Conservation (phyloP, 768 basidiomycete species). For the Amanita rimosa region DNA sequence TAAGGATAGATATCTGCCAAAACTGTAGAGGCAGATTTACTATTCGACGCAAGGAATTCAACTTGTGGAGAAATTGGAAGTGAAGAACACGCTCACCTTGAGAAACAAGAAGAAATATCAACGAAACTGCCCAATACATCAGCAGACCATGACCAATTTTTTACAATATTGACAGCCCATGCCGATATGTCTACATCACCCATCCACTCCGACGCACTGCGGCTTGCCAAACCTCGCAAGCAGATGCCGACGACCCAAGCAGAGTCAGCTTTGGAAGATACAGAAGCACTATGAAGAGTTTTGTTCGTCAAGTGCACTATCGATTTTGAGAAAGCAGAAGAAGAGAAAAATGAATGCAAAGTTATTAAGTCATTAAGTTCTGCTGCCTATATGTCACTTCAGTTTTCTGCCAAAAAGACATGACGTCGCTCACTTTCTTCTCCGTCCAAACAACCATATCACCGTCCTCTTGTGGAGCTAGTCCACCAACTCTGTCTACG, state of each 20-base stretch:
- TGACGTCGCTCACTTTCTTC: background rate
- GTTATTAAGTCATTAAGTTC: conserved; percentile 45
- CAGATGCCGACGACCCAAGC: conserved; percentile 54
- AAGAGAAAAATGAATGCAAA: conserved; percentile 40
- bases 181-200: conserved; percentile 29
- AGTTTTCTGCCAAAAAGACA: no score
- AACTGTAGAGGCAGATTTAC: background rate
- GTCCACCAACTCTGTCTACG: conserved; percentile 21
- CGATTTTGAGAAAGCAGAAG: conserved; percentile 21
- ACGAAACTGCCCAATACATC: conserved; percentile 45
- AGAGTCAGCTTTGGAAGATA: conserved; percentile 19
- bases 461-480: background rate
- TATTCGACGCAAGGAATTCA: background rate
- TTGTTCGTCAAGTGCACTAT: conserved; percentile 31
- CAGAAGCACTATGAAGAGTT: conserved; percentile 18
- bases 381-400: conserved; percentile 22
- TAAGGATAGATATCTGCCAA: conserved; percentile 24
- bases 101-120: conserved; percentile 1
- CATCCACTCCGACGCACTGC: conserved; percentile 33
- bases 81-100: background rate
- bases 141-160: conserved; percentile 49
- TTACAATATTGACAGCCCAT: conserved; percentile 36
- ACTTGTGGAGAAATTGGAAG: background rate
- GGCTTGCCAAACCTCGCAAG: conserved; percentile 37
- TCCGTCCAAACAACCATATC: background rate